phyloP scores from a whole-genome alignment of 768 basidiomycete genomes.

The Mycena albidolilacea region DNA sequence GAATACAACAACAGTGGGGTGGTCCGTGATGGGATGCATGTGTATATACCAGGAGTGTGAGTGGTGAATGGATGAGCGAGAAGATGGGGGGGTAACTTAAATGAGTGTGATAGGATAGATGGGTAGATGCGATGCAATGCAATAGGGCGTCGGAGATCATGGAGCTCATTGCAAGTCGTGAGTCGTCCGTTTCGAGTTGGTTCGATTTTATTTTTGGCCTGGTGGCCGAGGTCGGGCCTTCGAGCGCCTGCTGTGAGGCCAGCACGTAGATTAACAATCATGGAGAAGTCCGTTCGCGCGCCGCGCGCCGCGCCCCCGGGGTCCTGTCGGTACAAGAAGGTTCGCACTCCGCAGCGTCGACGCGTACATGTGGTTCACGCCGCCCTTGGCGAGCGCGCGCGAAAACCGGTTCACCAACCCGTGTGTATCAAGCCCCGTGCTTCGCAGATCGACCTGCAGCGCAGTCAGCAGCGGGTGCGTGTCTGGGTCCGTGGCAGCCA shows the following conservation, averaged over 20 bases:
- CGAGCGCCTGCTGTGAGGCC: background rate
- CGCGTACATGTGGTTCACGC: slow-evolving; percentile 88
- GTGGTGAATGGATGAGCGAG: background rate
- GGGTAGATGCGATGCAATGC: slow-evolving; percentile 19
- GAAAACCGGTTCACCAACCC: slow-evolving; percentile 86
- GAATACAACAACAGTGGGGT: slow-evolving; percentile 28
- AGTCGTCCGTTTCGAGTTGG: background rate
- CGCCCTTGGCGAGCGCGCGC: slow-evolving; percentile 77
- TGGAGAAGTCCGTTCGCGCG: slow-evolving; percentile 73
- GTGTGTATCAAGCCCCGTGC: slow-evolving; percentile 75
- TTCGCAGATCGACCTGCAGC: slow-evolving; percentile 81
- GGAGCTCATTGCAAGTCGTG: slow-evolving; percentile 13
- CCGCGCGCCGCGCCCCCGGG: slow-evolving; percentile 46
- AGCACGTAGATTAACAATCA: slow-evolving; percentile 59
- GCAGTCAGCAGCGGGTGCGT: slow-evolving; percentile 30
- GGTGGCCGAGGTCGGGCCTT: background rate
- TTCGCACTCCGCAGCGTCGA: slow-evolving; percentile 90
- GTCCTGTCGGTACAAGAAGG: slow-evolving; percentile 66
- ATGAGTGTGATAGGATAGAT: background rate
- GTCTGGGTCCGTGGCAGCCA: slow-evolving; percentile 21
- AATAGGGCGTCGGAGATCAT: background rate
- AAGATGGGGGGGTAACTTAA: background rate
- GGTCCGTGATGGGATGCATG: slow-evolving; percentile 28
- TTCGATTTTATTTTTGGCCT: slow-evolving; percentile 3
- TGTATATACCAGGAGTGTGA: slow-evolving; percentile 22